Conservation (phyloP, 148 eudicot species). For the Gaultheria prostrata region DNA sequence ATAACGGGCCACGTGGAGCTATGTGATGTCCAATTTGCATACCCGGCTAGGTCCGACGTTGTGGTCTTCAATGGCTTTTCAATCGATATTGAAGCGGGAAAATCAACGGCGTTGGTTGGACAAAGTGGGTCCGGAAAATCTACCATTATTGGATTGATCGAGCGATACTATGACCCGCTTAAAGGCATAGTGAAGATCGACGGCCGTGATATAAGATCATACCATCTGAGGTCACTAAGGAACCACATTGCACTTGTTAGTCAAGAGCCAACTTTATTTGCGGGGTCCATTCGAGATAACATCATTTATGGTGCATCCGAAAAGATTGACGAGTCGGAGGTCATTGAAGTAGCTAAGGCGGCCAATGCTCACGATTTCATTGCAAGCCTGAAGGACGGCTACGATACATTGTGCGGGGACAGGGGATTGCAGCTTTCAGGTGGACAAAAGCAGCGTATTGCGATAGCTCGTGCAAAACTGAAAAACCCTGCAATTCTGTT, state of each 20-base stretch:
- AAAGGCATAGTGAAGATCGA: neutral
- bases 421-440: neutral
- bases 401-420: neutral
- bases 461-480: neutral
- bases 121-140: neutral
- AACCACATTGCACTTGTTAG: constrained; percentile 5
- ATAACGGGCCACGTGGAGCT: neutral
- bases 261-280: neutral
- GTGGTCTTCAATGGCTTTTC: neutral
- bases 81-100: neutral
- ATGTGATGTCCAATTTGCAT: neutral
- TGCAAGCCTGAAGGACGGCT: neutral
- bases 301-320: neutral
- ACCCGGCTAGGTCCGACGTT: neutral
- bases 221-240: neutral
- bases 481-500: neutral
- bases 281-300: neutral
- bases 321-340: neutral
- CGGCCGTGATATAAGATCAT: neutral
- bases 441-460: neutral
- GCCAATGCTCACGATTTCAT: neutral
- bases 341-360: neutral
- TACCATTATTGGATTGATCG: neutral
- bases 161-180: neutral
- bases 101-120: neutral